Percentiles rank a stretch among this genome's conserved stretches.
Evolutionary conservation across 148 eudicot species (phyloP).

Genomic region (Cornus controversa): DNA sequence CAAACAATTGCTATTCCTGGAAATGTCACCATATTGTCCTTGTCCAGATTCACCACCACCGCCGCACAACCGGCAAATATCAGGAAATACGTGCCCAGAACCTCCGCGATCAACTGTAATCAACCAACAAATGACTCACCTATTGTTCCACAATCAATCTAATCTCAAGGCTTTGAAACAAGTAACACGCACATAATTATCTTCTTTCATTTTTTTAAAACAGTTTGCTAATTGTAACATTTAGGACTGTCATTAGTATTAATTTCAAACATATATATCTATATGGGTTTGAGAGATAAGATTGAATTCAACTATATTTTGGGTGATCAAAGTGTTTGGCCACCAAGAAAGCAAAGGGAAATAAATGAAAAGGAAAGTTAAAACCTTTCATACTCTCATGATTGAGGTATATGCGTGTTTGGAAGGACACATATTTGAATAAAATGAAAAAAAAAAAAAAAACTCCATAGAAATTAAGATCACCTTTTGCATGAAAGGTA

Average conservation of each 20-base stretch:
- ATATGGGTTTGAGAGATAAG: neutral
- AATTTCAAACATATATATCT: neutral
- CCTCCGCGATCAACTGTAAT: constrained; percentile 46
- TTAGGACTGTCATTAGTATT: no score
- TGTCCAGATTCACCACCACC: constrained; percentile 34
- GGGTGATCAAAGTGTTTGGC: neutral
- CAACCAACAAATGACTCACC: neutral
- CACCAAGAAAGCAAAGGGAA: neutral
- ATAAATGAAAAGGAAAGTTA: neutral
- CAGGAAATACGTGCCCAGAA: constrained; percentile 47
- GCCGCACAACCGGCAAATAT: constrained; percentile 56
- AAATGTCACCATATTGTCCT: constrained; percentile 26
- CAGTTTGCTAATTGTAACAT: no score
- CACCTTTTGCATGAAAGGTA: constrained; percentile 77
- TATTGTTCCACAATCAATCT: no score
- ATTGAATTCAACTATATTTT: neutral
- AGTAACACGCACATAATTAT: neutral
- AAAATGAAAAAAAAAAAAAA: neutral
- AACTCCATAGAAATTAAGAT: neutral
- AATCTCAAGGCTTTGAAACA: no score
- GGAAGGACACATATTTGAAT: no score
- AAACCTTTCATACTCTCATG: neutral
- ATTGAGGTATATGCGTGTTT: no score
- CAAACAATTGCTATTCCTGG: constrained; percentile 47
- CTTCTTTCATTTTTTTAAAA: no score